A percentile compares a stretch with the other conserved stretches of the same genome.
phyloP scores from a whole-genome alignment of 148 eudicot species.

The Simmondsia chinensis region DNA sequence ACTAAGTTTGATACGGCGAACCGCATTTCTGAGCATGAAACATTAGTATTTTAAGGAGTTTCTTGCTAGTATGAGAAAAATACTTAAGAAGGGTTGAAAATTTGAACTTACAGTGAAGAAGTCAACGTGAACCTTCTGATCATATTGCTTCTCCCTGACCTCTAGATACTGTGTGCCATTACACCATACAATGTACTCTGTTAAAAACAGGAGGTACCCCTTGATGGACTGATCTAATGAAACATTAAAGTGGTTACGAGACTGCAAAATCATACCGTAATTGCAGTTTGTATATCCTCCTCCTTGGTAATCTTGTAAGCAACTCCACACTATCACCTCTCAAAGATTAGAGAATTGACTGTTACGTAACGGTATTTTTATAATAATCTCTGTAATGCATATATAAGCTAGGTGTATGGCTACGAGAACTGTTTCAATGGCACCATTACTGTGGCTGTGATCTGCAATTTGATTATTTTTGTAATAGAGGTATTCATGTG shows the following conservation, averaged over 20 bases:
- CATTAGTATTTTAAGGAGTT: too few relatives aligned
- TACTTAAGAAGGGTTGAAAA: too few relatives aligned
- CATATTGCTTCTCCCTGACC: constrained; percentile 96
- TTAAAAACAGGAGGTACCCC: constrained; percentile 3
- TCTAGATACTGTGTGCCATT: constrained; percentile 60
- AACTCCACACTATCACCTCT: constrained; percentile 59
- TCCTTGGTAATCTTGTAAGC: constrained; percentile 70
- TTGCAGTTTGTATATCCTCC: constrained; percentile 67
- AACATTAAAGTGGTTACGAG: background rate
- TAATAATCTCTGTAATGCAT: too few relatives aligned
- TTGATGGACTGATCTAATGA: background rate
- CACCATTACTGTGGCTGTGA: too few relatives aligned
- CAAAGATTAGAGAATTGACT: constrained; percentile 1
- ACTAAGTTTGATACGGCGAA: too few relatives aligned
- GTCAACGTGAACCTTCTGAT: constrained; percentile 64
- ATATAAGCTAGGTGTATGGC: too few relatives aligned
- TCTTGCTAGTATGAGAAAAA: too few relatives aligned
- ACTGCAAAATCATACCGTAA: constrained; percentile 34
- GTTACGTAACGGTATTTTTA: background rate
- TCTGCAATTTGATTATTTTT: too few relatives aligned
- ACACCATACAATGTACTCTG: constrained; percentile 18
- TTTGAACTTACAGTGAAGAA: constrained; percentile 66
- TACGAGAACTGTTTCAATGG: too few relatives aligned
- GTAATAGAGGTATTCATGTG: too few relatives aligned
- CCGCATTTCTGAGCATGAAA: too few relatives aligned